Evolutionary conservation across 805 yeast genomes (phyloP).

Genomic region (Schwanniomyces sp.): DNA sequence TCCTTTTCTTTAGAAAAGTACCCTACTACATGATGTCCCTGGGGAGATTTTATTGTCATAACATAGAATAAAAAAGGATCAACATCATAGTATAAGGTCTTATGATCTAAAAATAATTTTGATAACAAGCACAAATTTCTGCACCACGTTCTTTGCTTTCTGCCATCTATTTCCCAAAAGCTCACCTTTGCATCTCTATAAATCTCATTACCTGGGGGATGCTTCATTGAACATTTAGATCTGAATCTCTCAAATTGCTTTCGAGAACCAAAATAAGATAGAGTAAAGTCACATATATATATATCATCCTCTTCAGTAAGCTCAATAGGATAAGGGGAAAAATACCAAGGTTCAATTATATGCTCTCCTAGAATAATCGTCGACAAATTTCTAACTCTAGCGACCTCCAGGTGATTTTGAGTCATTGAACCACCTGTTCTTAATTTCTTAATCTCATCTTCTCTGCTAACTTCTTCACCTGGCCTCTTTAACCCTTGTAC

Average conservation of each 20-base stretch:
- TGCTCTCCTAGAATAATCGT: slow-evolving; percentile 83
- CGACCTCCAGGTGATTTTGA: slow-evolving; percentile 80
- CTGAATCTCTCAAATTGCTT: slow-evolving; percentile 94
- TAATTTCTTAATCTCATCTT: slow-evolving; percentile 88
- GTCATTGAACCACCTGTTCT: slow-evolving; percentile 98
- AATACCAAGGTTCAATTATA: slow-evolving; percentile 98
- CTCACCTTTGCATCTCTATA: slow-evolving; percentile 91
- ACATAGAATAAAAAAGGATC: slow-evolving; percentile 96
- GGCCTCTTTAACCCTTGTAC: slow-evolving; percentile 75
- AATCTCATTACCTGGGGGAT: slow-evolving; percentile 98
- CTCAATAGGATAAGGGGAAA: slow-evolving; percentile 95
- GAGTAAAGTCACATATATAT: slow-evolving; percentile 87
- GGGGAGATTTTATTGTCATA: slow-evolving; percentile 86
- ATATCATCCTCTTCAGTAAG: slow-evolving; percentile 88
- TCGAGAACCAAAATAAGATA: slow-evolving; percentile 83
- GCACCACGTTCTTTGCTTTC: slow-evolving; percentile 96
- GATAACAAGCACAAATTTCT: slow-evolving; percentile 89
- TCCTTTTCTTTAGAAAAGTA: slow-evolving; percentile 97
- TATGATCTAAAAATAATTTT: slow-evolving; percentile 91
- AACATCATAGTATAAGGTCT: slow-evolving; percentile 94
- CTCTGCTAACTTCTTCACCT: slow-evolving; percentile 75
- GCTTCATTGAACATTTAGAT: slow-evolving; percentile 80
- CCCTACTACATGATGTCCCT: slow-evolving; percentile 95
- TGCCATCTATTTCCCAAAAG: slow-evolving; percentile 96
- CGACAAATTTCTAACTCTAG: slow-evolving; percentile 82